These are phyloP conservation scores for Thraustotheca clavata DNA, from an alignment of 352 stramenopile species.

Conservation along the genomic window DNA sequence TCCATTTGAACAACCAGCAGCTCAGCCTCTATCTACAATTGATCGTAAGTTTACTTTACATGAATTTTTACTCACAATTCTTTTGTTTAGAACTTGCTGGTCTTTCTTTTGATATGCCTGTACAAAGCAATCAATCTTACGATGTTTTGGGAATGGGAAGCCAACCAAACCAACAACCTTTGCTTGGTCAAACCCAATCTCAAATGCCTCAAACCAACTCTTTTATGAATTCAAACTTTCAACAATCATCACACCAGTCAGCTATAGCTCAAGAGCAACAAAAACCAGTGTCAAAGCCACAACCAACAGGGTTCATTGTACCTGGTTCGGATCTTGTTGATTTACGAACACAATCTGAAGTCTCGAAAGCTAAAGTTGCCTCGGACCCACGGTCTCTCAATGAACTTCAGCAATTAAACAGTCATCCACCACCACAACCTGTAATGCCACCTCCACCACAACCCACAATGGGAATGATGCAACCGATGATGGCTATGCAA, in stretches of 20 bases:
- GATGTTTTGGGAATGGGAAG: too few species aligned
- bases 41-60: constrained; percentile 4
- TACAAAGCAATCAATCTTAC: not conserved
- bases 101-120: constrained; percentile 15
- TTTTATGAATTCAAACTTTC: not conserved
- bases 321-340: constrained; percentile 16
- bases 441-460: not conserved
- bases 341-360: constrained; percentile 12
- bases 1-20: not conserved
- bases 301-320: constrained; percentile 2
- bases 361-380: constrained; percentile 1
- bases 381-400: constrained; percentile 14
- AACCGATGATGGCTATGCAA: constrained; percentile 12
- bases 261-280: not conserved
- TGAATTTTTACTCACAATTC: not conserved
- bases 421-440: not conserved
- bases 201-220: not conserved
- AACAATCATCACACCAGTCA: not conserved
- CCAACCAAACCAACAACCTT: not conserved
- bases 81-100: constrained; percentile 17
- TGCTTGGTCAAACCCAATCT: not conserved
- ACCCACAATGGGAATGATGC: not conserved
- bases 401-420: constrained; percentile 1
- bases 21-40: constrained; percentile 2
- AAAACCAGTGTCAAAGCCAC: not conserved